Base-by-base conservation (phyloP, 176 grass and related monocot species). In the Triticum turgidum region DNA sequence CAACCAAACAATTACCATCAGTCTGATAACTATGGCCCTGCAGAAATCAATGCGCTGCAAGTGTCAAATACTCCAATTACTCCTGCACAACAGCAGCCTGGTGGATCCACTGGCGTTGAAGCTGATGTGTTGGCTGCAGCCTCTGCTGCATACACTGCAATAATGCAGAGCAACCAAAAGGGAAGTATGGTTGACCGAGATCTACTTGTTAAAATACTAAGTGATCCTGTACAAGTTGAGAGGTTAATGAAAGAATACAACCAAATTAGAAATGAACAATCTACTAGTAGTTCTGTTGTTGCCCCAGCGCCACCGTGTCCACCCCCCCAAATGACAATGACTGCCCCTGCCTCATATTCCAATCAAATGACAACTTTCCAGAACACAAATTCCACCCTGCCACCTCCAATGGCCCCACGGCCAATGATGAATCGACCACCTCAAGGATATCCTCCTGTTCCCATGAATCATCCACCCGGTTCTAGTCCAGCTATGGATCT, bases 131-230 rank as follows among this genome's bases (percentile, higher is more conserved):
- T 84, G 77, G 94, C 97, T 68, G 97, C 97, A 78, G 92, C 92
- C 54, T 84, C 91, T 79, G 96, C 92, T 70, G 94, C 94, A 21
- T 90, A 89, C 78, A 99, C 93, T 44, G 96, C 96, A 58, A 89
- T 96, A 71, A 97, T 92, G 89, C 93, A 91, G 75, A 99, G 87
- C 80, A 96, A 83, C 39, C 87, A 91, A 77, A 85, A 94, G 63
- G 97, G 94, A 80, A 93, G 65, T 67, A 78, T 96, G 82, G 88
- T 99, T 5, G 97, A 99, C 47, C 77, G 79, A 49, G 90, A 99
- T 73, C 87, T 99, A 39, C 94, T 99, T 38, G 88, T 99, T 65
- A 91, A 91, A 83, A 99, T 99, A 78, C 82, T 99, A 79, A 99
- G 85, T 78, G 92, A 99, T 74, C 94, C 97, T 77, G 86, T 77